Evolutionary conservation across 371 early-diverging fungal genomes (phyloP), one percentile per base, ranked within the genome.

Genomic region (Mortierella polycephala): DNA sequence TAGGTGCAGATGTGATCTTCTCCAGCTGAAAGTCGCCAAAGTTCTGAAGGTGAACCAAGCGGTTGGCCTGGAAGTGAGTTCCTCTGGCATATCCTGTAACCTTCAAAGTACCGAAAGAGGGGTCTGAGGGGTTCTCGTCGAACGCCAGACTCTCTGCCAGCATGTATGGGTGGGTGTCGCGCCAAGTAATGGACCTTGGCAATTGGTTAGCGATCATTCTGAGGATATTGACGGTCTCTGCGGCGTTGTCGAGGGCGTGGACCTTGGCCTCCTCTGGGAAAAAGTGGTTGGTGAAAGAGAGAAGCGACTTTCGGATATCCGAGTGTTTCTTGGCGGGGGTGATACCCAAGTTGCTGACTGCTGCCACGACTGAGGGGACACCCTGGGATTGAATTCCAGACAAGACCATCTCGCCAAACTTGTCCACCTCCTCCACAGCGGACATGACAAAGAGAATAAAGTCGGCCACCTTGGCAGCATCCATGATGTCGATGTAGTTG

Each of bases 11-110:
- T 18, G 71, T 66, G 57, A 96, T 90, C 82, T 87, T 86, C 52
- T 90, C 86, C 44, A 98, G 83, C 81, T 97, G 96, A 80, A 92
- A 98, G 75, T 97, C 96, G 56, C 98, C 99, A 83, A 87, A 91
- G 69, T 92, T 90, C 47, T 94, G 97, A 49, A 99, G 83, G 82
- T 98, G 96, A 11, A 97, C 88, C 37, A 97, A 84, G 8, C 96
- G 89, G 80, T 97, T 96, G 50, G 96, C 96, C 54, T 92, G 91
- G 59, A 97, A 88, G 18, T 88, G 89, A 46, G 87, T 87, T 8
- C 94, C 94, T 58, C 95, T 70, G 86, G 92, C 82, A 89, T 87
- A 94, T 8, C 98, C 99, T 14, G 92, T 95, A 11, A 98, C 90
- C 42, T 85, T 88, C 67, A 98, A 75, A 1, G 87, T 87, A 13